phyloP scores from a whole-genome alignment of 495 filamentous ascomycete species.

The Mytilinidion resinicola region DNA sequence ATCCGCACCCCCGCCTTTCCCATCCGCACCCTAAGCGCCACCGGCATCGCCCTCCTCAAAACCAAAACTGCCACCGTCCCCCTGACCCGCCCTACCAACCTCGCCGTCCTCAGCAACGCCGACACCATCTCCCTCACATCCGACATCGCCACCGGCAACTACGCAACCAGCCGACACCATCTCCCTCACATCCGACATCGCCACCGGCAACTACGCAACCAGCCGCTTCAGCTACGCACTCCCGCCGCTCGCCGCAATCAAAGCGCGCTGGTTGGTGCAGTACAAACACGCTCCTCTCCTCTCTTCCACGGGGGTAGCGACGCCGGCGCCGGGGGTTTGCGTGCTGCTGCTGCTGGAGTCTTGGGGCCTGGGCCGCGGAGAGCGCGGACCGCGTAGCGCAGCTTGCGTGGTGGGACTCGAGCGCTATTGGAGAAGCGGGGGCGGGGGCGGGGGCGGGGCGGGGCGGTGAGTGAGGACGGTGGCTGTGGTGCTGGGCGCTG shows the following conservation, averaged over 20 bases:
- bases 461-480: conserved; percentile 29
- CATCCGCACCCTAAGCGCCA: conserved; percentile 53
- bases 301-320: conserved; percentile 27
- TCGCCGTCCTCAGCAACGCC: conserved; percentile 59
- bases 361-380: conserved; percentile 52
- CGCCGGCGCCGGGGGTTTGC: conserved; percentile 37
- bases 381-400: conserved; percentile 42
- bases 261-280: conserved; percentile 24
- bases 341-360: conserved; percentile 57
- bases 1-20: conserved; percentile 47
- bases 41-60: conserved; percentile 57
- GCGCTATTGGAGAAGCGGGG: conserved; percentile 26
- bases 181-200: conserved; percentile 38
- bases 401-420: conserved; percentile 43
- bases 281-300: conserved; percentile 34
- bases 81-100: conserved; percentile 44
- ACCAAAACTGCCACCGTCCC: conserved; percentile 52
- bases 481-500: conserved; percentile 30
- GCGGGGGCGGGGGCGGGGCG: conserved; percentile 2
- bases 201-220: conserved; percentile 45
- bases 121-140: no score
- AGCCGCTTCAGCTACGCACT: conserved; percentile 23
- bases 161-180: background rate
- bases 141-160: conserved; percentile 7
- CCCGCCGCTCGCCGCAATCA: conserved; percentile 45